Evolutionary conservation across 441 rosid genomes (phyloP).

Genomic region (Eruca vesicaria): DNA sequence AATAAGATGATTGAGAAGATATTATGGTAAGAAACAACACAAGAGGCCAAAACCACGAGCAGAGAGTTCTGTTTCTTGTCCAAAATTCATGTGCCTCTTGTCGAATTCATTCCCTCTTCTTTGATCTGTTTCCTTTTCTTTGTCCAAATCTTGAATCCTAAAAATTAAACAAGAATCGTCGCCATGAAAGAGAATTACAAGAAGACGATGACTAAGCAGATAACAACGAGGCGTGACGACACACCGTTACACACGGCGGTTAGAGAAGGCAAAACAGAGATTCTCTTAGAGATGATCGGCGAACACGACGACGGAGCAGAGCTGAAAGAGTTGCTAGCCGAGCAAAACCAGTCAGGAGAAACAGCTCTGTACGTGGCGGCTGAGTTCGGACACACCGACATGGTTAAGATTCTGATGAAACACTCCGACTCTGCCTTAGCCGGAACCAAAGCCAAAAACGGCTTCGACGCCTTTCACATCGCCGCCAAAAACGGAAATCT

Average conservation of each 20-base stretch:
- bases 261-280: conserved; percentile 56
- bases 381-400: conserved; percentile 55
- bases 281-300: conserved; percentile 46
- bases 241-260: conserved; percentile 60
- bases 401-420: conserved; percentile 66
- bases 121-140: neutral
- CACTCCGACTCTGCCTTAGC: conserved; percentile 52
- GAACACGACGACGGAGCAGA: conserved; percentile 35
- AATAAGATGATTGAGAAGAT: neutral
- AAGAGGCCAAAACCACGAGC: conserved; percentile 21
- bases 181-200: conserved; percentile 15
- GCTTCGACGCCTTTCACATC: conserved; percentile 79
- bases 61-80: conserved; percentile 21
- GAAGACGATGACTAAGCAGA: conserved; percentile 70
- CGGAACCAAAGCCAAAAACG: conserved; percentile 61
- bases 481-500: conserved; percentile 84
- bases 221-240: conserved; percentile 74
- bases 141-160: neutral
- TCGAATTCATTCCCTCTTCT: conserved; percentile 14
- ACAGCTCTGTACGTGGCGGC: conserved; percentile 76
- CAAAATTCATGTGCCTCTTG: conserved; percentile 27
- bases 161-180: neutral
- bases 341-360: conserved; percentile 79
- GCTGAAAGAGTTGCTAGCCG: conserved; percentile 49
- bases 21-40: conserved; percentile 16